phyloP scores from a whole-genome alignment of 192 early-diverging fungal genomes.

The Backusella mclennaniae region DNA sequence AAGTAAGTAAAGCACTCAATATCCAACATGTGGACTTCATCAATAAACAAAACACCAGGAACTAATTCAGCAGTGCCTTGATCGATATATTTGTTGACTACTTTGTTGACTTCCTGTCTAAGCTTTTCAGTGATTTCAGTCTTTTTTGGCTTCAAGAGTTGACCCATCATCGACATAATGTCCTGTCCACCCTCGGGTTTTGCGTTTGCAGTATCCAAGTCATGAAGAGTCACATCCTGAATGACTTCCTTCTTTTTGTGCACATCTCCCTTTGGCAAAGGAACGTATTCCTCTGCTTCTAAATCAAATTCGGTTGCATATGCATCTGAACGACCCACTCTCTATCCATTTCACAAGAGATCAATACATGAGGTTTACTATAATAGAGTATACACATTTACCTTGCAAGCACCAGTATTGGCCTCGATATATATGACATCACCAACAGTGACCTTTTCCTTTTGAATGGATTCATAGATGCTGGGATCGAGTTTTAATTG shows the following conservation, averaged over 20 bases:
- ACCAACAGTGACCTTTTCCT: slow-evolving; percentile 94
- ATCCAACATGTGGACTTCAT: slow-evolving; percentile 99
- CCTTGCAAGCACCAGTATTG: slow-evolving; percentile 96
- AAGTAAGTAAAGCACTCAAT: slow-evolving; percentile 99
- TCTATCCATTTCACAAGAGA: slow-evolving; percentile 39
- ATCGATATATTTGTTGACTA: slow-evolving; percentile 98
- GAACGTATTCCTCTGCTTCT: slow-evolving; percentile 98
- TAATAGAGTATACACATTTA: neutral
- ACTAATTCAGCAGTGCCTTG: slow-evolving; percentile 97
- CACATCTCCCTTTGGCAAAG: slow-evolving; percentile 96
- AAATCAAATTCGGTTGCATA: slow-evolving; percentile 98
- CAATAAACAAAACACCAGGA: slow-evolving; percentile 97
- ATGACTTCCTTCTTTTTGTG: slow-evolving; percentile 99
- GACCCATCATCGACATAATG: slow-evolving; percentile 98
- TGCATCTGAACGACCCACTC: slow-evolving; percentile 96
- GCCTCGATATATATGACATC: slow-evolving; percentile 99
- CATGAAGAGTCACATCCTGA: slow-evolving; percentile 97
- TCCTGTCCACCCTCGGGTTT: slow-evolving; percentile 96
- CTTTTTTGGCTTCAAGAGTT: slow-evolving; percentile 98
- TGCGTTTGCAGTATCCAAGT: slow-evolving; percentile 96
- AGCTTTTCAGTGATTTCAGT: slow-evolving; percentile 99
- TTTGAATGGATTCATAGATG: slow-evolving; percentile 96
- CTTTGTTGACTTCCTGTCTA: slow-evolving; percentile 98
- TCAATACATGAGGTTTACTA: neutral
- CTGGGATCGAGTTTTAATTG: slow-evolving; percentile 96